phyloP scores from a whole-genome alignment of 1,284 basidiomycete genomes.

The Melampsora americana region DNA sequence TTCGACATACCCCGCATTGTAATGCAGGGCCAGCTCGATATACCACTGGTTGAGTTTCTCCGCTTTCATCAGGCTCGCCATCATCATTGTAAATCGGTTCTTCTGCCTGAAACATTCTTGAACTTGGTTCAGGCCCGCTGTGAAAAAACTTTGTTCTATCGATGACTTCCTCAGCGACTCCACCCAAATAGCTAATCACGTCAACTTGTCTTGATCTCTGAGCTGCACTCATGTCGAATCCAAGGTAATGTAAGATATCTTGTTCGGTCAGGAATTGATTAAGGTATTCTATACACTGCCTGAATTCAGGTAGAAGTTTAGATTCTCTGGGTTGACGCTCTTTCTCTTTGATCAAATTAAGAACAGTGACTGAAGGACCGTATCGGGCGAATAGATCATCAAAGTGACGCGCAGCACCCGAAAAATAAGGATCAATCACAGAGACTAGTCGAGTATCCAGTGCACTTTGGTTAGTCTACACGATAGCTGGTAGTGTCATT shows the following conservation, averaged over 20 bases:
- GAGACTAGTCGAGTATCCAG: slow-evolving; percentile 63
- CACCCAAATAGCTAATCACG: slow-evolving; percentile 91
- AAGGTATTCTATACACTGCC: slow-evolving; percentile 84
- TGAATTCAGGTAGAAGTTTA: slow-evolving; percentile 88
- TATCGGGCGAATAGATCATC: slow-evolving; percentile 87
- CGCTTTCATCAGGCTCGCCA: slow-evolving; percentile 64
- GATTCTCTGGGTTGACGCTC: slow-evolving; percentile 77
- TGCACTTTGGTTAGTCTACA: neutral
- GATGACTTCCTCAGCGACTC: slow-evolving; percentile 89
- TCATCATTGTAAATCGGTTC: slow-evolving; percentile 43
- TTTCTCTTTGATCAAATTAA: slow-evolving; percentile 86
- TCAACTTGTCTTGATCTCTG: slow-evolving; percentile 85
- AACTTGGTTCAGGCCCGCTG: slow-evolving; percentile 55
- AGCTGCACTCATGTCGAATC: slow-evolving; percentile 84
- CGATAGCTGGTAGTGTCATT: neutral
- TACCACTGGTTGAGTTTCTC: slow-evolving; percentile 66
- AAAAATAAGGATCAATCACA: slow-evolving; percentile 92
- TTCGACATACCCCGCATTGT: slow-evolving; percentile 85
- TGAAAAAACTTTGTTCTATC: slow-evolving; percentile 93
- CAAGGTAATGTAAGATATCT: slow-evolving; percentile 83
- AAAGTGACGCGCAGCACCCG: slow-evolving; percentile 88
- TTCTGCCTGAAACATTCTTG: slow-evolving; percentile 46
- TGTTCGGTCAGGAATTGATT: slow-evolving; percentile 88
- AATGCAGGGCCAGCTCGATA: slow-evolving; percentile 58
- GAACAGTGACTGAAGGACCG: slow-evolving; percentile 81